Evolutionary conservation across 805 yeast species (phyloP), one percentile per base, ranked within the genome.

Genomic region (Pichia membranifaciens): DNA sequence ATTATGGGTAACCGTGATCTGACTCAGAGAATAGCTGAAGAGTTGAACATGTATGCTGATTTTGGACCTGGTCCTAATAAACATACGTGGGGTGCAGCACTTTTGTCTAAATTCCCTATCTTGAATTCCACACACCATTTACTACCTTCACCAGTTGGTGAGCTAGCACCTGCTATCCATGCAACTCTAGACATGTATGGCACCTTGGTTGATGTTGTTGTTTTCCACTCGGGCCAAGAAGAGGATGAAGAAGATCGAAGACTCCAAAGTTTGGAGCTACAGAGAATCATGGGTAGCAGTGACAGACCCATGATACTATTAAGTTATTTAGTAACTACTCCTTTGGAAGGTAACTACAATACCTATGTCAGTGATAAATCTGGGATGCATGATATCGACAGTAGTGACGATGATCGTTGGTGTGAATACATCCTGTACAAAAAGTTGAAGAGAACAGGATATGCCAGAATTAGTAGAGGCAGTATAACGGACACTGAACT

Each of bases 41-140:
- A 91, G 56, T 73, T 93, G 56, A 91, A 87, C 37, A 88, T 88
- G 91, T 93, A 93, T 62, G 90, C 83, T 20, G 99, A 93, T 65
- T 93, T 81, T 62, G 99, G 99, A 7, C 99, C 99, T 7, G 96
- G 97, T 13, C 97, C 98, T 45, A 87, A 89, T 64, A 84, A 90
- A 65, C 98, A 93, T 69, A 93, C 99, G 0, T 93, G 99, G 99
- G 99, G 99, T 37, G 84, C 90, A 43, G 93, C 93, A 2, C 72
- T 93, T 51, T 71, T 93, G 54, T 90, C 97, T 18, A 88, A 90
- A 62, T 93, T 91, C 76, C 99, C 99, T 28, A 93, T 93, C 52
- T 57, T 93, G 48, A 79, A 84, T 59, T 88, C 97, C 3, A 81
- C 89, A 1, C 99, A 93, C 64, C 95, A 90, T 62, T 73, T 93